Evolutionary conservation across 2,329 filamentous ascomycete species (phyloP).

Genomic region (Geoglossum cookeanum): DNA sequence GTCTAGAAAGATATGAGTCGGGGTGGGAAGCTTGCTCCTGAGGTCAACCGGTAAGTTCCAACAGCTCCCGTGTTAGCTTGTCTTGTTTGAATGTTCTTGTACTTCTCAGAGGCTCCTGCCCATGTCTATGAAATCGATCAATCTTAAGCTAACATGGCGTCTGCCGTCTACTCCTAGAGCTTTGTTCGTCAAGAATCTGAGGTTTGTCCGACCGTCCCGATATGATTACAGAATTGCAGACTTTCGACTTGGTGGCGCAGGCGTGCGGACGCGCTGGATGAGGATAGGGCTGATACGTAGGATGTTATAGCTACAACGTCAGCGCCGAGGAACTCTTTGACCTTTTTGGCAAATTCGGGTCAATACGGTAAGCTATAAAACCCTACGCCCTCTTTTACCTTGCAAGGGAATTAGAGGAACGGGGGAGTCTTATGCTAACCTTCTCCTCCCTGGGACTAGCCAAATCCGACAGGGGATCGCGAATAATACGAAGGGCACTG

Average conservation of each 20-base stretch:
- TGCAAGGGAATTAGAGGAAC: not conserved
- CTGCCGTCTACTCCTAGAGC: constrained; percentile 39
- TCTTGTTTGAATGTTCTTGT: constrained; percentile 9
- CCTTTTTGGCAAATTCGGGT: constrained; percentile 93
- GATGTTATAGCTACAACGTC: constrained; percentile 69
- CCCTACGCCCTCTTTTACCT: not conserved
- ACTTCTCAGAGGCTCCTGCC: not conserved
- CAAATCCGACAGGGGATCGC: constrained; percentile 98
- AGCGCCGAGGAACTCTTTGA: constrained; percentile 95
- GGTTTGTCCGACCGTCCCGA: constrained; percentile 35
- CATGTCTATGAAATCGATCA: constrained; percentile 17
- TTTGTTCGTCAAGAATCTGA: constrained; percentile 99
- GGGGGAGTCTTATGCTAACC: not conserved
- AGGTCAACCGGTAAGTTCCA: constrained; percentile 79
- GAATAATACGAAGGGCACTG: constrained; percentile 92
- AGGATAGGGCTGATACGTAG: not conserved
- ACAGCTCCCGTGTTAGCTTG: not conserved
- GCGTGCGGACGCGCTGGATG: not conserved
- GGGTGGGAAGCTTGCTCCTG: constrained; percentile 90
- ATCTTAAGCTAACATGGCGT: constrained; percentile 9
- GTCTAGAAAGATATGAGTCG: constrained; percentile 69
- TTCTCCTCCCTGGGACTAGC: constrained; percentile 29
- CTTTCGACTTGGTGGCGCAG: not conserved
- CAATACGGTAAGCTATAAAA: constrained; percentile 54
- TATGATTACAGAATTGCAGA: not conserved